phyloP scores from a whole-genome alignment of 2,329 filamentous ascomycete genomes.

The Colletotrichum scovillei region DNA sequence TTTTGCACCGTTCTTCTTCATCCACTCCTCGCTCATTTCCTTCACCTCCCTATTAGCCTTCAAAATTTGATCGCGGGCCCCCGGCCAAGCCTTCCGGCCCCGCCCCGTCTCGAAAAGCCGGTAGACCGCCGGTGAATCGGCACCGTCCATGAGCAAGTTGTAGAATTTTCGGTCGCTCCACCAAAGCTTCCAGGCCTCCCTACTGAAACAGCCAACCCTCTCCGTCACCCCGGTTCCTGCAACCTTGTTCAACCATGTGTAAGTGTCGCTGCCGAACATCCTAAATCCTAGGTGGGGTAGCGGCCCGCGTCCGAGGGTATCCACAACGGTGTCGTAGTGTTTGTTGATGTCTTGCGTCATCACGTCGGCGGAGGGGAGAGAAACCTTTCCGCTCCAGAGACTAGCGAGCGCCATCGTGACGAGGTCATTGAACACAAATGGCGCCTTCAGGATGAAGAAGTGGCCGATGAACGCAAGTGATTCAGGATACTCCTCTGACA shows the following conservation, averaged over 20 bases:
- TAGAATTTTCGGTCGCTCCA: constrained; percentile 53
- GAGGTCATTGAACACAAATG: constrained; percentile 44
- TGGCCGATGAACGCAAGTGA: constrained; percentile 45
- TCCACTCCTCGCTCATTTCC: constrained; percentile 30
- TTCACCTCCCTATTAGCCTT: constrained; percentile 41
- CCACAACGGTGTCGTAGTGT: constrained; percentile 41
- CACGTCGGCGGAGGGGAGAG: constrained; percentile 38
- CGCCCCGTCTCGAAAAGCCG: constrained; percentile 53
- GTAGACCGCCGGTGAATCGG: constrained; percentile 52
- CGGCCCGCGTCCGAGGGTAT: constrained; percentile 39
- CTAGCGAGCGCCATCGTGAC: constrained; percentile 44
- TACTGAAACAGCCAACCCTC: constrained; percentile 50
- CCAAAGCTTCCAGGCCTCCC: constrained; percentile 56
- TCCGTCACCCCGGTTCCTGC: constrained; percentile 56
- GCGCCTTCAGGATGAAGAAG: constrained; percentile 40
- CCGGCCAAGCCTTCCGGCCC: constrained; percentile 52
- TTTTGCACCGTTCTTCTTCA: constrained; percentile 3
- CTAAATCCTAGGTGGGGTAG: constrained; percentile 42
- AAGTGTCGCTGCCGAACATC: constrained; percentile 38
- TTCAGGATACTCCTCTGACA: constrained; percentile 46
- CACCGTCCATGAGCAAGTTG: constrained; percentile 51
- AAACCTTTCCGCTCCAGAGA: constrained; percentile 42
- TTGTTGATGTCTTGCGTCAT: constrained; percentile 43
- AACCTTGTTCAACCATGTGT: constrained; percentile 51
- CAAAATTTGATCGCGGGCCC: constrained; percentile 47